Evolutionary conservation across 1,139 yeast genomes (phyloP), one percentile per base, ranked within the genome.

Genomic region (Yarrowia galli): DNA sequence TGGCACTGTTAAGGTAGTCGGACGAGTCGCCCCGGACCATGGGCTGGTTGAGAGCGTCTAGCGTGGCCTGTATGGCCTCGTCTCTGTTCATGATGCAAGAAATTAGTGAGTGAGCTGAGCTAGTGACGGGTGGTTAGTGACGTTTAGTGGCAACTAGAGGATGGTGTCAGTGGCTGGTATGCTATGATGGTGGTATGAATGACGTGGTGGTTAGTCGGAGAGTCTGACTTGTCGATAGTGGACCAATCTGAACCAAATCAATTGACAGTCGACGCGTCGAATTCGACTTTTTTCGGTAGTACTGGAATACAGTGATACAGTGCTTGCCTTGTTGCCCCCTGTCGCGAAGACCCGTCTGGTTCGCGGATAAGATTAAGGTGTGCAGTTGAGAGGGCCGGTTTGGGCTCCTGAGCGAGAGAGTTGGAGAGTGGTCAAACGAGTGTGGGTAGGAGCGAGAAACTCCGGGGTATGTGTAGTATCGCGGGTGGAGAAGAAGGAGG

Each of bases 51-150:
- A 58, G 64, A 16, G 51, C 51, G 51, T 58, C 64, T 16, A 58
- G 51, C 2, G 64, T 58, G 32, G 64, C 64, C 64, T 58, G 64
- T 28, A 58, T 58, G 51, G 64, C 64, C 51, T 58, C 64, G 64
- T 58, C 64, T 28, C 64, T 42, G 51, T 58, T 58, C 64, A 58
- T 58, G 46, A 23, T 22, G 32, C 60, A 22, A 53, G 32, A 28
- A n/a, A 28, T 28, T 28, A 28, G 32, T 28, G 32, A 10, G 43
- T 22, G 58, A 8, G 15, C 1, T 18, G 40, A n/a, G 43, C 22
- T 38, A 38, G 53, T 5, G 42, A 16, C n/a, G 18, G 42, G n/a
- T 8, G 38, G 12, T 10, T 8, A 12, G 15, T 16, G 8, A 3
- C n/a, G n/a, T n/a, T n/a, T n/a, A n/a, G n/a, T n/a, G n/a, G n/a